Evolutionary conservation across 305 asterid species (phyloP).

Genomic region (Salvia sclarea): DNA sequence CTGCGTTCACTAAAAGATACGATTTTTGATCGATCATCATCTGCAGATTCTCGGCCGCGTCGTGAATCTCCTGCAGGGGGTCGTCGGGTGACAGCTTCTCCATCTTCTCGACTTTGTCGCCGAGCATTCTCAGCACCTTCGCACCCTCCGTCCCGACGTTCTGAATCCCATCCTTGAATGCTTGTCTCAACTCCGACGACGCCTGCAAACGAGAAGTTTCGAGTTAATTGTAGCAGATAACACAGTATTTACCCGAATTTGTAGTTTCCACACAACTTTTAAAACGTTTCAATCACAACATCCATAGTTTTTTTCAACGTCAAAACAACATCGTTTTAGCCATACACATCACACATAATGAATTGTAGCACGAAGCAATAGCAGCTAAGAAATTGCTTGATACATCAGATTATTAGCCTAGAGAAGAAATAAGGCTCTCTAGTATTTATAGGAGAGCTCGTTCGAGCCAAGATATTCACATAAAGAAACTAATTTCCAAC

Average conservation of each 20-base stretch:
- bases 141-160: conserved; percentile 88
- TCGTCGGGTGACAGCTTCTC: conserved; percentile 63
- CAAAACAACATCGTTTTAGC: no score
- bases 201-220: conserved; percentile 52
- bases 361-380: no score
- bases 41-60: conserved; percentile 86
- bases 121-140: conserved; percentile 60
- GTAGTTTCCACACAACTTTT: no score
- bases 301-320: no score
- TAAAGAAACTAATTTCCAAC: background rate
- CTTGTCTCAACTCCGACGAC: conserved; percentile 71
- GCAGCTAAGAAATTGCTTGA: no score
- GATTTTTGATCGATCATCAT: conserved; percentile 79
- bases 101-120: conserved; percentile 88
- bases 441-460: no score
- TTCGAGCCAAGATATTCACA: no score
- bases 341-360: no score
- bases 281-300: no score
- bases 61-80: conserved; percentile 68
- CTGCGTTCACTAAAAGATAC: conserved; percentile 76
- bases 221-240: background rate
- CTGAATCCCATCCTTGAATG: conserved; percentile 67
- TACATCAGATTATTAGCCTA: no score
- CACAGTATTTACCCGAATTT: no score
- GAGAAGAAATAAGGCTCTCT: no score